Evolutionary conservation across 140 eudicot genomes (phyloP).

Genomic region (Cichorium intybus): DNA sequence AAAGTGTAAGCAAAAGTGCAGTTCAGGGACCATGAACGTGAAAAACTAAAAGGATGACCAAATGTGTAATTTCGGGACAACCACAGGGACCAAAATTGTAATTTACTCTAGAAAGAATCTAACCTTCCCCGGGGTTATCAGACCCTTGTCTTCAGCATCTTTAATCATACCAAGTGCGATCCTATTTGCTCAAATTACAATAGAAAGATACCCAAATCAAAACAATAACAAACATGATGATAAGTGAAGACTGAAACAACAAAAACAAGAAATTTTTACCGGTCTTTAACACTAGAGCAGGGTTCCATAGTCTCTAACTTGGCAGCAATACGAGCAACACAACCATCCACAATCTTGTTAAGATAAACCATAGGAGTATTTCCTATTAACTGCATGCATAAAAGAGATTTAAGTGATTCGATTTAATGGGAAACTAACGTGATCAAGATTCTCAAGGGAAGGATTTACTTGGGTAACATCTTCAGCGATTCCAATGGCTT

Average conservation of each 20-base stretch:
- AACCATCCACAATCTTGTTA: constrained; percentile 64
- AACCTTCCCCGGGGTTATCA: constrained; percentile 74
- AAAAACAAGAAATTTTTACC: constrained; percentile 35
- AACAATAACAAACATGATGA: not conserved
- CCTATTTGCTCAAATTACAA: constrained; percentile 27
- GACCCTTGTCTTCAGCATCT: constrained; percentile 83
- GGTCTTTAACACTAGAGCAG: constrained; percentile 77
- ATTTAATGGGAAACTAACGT: not conserved
- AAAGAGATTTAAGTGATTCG: not conserved
- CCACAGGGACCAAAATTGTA: too few relatives aligned
- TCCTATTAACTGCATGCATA: constrained; percentile 54
- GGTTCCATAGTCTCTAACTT: constrained; percentile 77
- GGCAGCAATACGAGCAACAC: constrained; percentile 68
- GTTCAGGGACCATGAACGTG: too few relatives aligned
- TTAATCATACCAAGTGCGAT: constrained; percentile 66
- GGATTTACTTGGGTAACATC: constrained; percentile 60
- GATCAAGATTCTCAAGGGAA: constrained; percentile 14
- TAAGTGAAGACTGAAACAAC: not conserved
- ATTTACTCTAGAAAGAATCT: constrained; percentile 15
- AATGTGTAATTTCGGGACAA: too few relatives aligned
- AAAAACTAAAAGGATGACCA: too few relatives aligned
- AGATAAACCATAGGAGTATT: constrained; percentile 80
- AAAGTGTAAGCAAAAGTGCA: too few relatives aligned
- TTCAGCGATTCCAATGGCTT: constrained; percentile 43
- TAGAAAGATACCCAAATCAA: not conserved